Evolutionary conservation across 306 rosid genomes (phyloP), one percentile per base, ranked within the genome.

Genomic region (Medicago lupulina): DNA sequence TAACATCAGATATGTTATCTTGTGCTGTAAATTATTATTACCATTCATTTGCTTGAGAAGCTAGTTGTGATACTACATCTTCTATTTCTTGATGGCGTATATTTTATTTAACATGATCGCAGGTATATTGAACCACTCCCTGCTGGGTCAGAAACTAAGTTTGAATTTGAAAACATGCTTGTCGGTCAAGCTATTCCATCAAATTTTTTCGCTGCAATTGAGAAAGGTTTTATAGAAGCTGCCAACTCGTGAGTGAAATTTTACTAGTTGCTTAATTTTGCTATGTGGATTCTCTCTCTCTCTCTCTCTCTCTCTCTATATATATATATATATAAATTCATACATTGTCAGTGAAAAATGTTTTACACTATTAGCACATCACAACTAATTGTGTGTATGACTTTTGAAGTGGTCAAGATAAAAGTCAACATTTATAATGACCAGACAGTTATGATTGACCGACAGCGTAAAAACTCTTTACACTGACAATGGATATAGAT

Each of bases 141-240:
- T 76, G 82, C 80, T 6, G 97, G 91, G 43, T 92, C 96, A 8
- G 40, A 87, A 9, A 84, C 93, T 67, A 92, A 95, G 87, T 92
- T 95, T 79, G 97, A 92, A 86, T 95, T 95, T 76, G 99, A 95
- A 74, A 95, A 95, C 90, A 23, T 86, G 76, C 89, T 95, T 82
- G 96, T 92, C 54, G 97, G 99, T 68, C 99, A 95, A 87, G 99
- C 95, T 82, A 80, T 95, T 80, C 97, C 99, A 39, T 92, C 99
- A 59, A 84, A 77, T 86, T 95, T 95, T 82, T 84, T 95, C 67
- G 97, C 99, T 59, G 97, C 97, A 55, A 95, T 95, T 23, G 99
- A 92, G 83, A 95, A 95, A 81, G 99, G 99, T 83, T 95, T 95
- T 79, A 90, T 78, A 81, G 99, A 95, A 90, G 99, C 97, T 40